phyloP scores from a whole-genome alignment of 208 protist genomes.

The Leishmania martiniquensis region DNA sequence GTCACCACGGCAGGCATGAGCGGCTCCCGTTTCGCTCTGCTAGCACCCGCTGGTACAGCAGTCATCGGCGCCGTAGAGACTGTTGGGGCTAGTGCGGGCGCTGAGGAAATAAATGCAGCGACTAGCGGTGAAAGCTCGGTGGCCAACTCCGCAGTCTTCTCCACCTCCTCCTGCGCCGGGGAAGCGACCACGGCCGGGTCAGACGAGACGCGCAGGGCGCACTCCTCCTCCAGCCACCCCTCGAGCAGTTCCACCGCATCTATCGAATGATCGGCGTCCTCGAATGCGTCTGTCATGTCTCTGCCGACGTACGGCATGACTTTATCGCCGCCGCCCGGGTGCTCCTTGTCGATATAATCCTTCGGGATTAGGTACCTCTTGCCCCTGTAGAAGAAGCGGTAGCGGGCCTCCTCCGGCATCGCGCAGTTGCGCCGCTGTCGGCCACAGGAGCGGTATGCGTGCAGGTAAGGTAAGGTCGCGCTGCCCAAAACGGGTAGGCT shows the following conservation, averaged over 20 bases:
- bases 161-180: neutral
- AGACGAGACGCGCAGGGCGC: neutral
- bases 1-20: neutral
- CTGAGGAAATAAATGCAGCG: neutral
- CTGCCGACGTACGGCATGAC: constrained; percentile 31
- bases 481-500: neutral
- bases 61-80: neutral
- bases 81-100: neutral
- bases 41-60: neutral
- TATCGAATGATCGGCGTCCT: constrained; percentile 40
- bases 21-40: neutral
- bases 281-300: constrained; percentile 45
- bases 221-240: constrained; percentile 38
- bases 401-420: constrained; percentile 15
- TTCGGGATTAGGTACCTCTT: constrained; percentile 33
- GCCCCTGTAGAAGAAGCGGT: constrained; percentile 35
- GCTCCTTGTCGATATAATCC: constrained; percentile 38
- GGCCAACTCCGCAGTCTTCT: neutral
- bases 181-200: neutral
- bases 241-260: constrained; percentile 36
- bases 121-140: neutral
- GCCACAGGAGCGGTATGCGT: neutral
- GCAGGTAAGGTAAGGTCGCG: neutral
- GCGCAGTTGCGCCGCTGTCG: neutral
- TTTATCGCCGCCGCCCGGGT: constrained; percentile 39